Base-by-base conservation (phyloP, 108 stramenopile genomes). In the Pseudonitzschia pungens region DNA sequence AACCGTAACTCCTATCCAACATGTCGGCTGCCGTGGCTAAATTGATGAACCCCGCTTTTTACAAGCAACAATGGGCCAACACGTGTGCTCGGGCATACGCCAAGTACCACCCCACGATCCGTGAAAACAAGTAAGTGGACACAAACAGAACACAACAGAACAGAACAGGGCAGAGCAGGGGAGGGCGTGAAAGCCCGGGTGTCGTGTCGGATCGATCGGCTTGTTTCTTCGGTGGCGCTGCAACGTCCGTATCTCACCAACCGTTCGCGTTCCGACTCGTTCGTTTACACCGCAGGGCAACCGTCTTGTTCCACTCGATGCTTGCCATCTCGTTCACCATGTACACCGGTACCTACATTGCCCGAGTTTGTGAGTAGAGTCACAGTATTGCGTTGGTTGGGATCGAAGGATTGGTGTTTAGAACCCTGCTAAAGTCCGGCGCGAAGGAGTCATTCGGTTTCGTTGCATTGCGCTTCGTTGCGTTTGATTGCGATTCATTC, bases 21-120 rank as follows among this genome's bases (percentile, higher is more conserved):
- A 79, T 79, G 78, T 78, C 77, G 18, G 78, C 78, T 11, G 43
- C 64, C 12, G 68, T 74, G 56, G 73, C 60, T 69, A 79, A 74
- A 8, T 44, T 79, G 27, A 52, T 68, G 58, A 74, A 79, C 78
- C 78, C 78, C 55, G 73, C 72, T 33, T 68, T 71, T 24, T 79
- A 79, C 73, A 69, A 48, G 29, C 27, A 59, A 51, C 52, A 62
- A 18, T 70, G 60, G 73, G 52, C 60, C 26, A 48, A 6, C 67
- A 65, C 63, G 20, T 32, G 54, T 32, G 10, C 41, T 3, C 22
- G 69, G 54, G 78, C 78, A 50, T 72, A 79, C 56, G 69, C 72
- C 21, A 68, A 69, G 65, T 79, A 74, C 69, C 78, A 79, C 45
- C 78, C 78, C 16, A 44, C 53, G 32, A 53, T 74, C 24, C 64